A percentile compares a stretch with the other conserved stretches of the same genome.
Evolutionary conservation across 1,284 basidiomycete genomes (phyloP).

Genomic region (Ceratobasidium sp.): DNA sequence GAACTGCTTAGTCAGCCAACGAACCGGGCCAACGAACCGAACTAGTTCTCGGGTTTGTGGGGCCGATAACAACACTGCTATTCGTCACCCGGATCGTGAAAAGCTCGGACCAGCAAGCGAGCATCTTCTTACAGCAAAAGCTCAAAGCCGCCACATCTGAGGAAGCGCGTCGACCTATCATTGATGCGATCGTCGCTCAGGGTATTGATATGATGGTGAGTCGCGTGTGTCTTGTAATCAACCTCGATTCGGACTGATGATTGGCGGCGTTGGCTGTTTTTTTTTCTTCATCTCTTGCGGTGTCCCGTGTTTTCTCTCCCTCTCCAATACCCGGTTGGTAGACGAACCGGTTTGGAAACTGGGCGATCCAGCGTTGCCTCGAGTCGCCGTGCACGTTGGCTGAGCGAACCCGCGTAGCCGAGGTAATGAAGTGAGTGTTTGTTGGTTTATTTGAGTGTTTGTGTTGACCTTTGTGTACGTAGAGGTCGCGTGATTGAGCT

Average conservation of each 20-base stretch:
- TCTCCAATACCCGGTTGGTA: too few relatives aligned
- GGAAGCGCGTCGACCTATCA: constrained; percentile 80
- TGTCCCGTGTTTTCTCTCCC: too few relatives aligned
- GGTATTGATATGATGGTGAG: constrained; percentile 92
- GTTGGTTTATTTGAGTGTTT: not conserved
- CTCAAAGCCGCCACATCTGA: constrained; percentile 74
- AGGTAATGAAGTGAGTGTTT: constrained; percentile 78
- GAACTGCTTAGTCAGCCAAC: too few relatives aligned
- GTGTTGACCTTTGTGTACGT: constrained; percentile 19
- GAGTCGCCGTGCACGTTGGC: constrained; percentile 78
- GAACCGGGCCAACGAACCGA: too few relatives aligned
- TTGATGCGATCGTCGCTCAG: constrained; percentile 82
- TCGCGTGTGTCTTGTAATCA: constrained; percentile 58
- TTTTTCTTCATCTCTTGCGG: too few relatives aligned
- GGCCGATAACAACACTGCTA: constrained; percentile 54
- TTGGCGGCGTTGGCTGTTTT: constrained; percentile 62
- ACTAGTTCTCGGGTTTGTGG: too few relatives aligned
- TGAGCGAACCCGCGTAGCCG: constrained; percentile 81
- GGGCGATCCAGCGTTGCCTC: constrained; percentile 86
- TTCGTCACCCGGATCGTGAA: constrained; percentile 89
- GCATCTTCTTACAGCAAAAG: constrained; percentile 81
- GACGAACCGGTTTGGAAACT: constrained; percentile 77
- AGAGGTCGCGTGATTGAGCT: constrained; percentile 86
- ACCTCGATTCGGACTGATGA: not conserved
- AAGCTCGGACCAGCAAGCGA: too few relatives aligned